Percentiles rank a stretch among this genome's conserved stretches.
Conservation (phyloP, 768 basidiomycete species). For the Cyclocybe aegerita region DNA sequence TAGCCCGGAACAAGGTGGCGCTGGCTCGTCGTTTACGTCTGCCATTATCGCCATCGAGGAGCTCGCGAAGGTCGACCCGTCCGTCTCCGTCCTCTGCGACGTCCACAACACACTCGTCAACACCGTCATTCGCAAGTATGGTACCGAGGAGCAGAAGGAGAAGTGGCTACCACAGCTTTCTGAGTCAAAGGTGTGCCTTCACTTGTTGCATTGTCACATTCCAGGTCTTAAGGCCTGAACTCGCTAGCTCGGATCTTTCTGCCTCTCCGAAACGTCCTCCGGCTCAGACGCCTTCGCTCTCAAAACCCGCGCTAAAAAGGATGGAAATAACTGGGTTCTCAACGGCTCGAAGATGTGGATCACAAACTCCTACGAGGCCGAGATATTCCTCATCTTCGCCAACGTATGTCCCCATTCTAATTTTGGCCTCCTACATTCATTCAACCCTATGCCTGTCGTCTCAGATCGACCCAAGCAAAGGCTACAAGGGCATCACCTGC, state of each 20-base stretch:
- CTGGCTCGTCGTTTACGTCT: slow-evolving; percentile 89
- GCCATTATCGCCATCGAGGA: slow-evolving; percentile 98
- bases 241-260: slow-evolving; percentile 89
- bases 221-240: neutral
- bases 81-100: slow-evolving; percentile 94
- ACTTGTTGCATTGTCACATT: neutral
- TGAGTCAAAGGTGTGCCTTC: slow-evolving; percentile 65
- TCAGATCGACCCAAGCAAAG: slow-evolving; percentile 82
- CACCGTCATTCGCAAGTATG: slow-evolving; percentile 88
- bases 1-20: slow-evolving; percentile 75
- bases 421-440: neutral
- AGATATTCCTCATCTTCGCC: slow-evolving; percentile 92
- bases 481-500: slow-evolving; percentile 99
- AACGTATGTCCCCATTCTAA: slow-evolving; percentile 53
- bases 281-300: slow-evolving; percentile 98
- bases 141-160: slow-evolving; percentile 78
- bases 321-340: slow-evolving; percentile 81
- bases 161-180: slow-evolving; percentile 87
- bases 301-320: slow-evolving; percentile 88
- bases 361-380: slow-evolving; percentile 91
- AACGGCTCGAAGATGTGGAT: slow-evolving; percentile 99
- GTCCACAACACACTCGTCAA: slow-evolving; percentile 99
- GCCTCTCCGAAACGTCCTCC: slow-evolving; percentile 87
- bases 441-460: neutral
- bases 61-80: slow-evolving; percentile 93